Conservation (phyloP, 2,329 filamentous ascomycete species). For the Sporothrix schenckii region DNA sequence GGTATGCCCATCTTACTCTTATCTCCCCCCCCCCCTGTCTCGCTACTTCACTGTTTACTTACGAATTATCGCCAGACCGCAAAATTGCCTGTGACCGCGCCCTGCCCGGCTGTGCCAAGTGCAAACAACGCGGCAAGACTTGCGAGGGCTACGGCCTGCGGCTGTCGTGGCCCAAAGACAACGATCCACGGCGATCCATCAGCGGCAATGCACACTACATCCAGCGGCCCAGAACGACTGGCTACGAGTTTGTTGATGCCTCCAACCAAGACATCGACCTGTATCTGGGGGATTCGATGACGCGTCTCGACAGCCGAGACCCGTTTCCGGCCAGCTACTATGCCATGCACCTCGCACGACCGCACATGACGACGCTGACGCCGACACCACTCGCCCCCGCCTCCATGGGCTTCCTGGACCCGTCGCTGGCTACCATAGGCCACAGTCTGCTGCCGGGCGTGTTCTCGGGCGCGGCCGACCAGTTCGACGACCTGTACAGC, state of each 20-base stretch:
- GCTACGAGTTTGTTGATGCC: slow-evolving; percentile 31
- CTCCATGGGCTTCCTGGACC: neutral
- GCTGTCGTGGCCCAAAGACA: slow-evolving; percentile 34
- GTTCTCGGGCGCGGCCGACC: slow-evolving; percentile 31
- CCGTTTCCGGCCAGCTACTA: neutral
- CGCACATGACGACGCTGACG: neutral
- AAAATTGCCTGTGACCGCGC: slow-evolving; percentile 35
- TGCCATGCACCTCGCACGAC: neutral
- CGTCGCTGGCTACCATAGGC: neutral
- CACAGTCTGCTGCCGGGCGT: slow-evolving; percentile 31
- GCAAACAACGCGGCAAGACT: slow-evolving; percentile 25
- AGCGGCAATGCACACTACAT: slow-evolving; percentile 19
- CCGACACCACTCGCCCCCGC: neutral
- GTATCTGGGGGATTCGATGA: neutral
- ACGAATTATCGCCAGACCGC: slow-evolving; percentile 25
- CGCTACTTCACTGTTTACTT: neutral
- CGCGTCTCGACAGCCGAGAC: neutral
- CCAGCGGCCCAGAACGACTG: neutral
- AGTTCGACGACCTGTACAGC: slow-evolving; percentile 35
- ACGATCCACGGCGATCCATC: slow-evolving; percentile 18
- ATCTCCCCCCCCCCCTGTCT: neutral
- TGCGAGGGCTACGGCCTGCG: slow-evolving; percentile 34
- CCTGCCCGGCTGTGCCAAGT: slow-evolving; percentile 32
- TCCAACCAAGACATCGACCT: slow-evolving; percentile 26
- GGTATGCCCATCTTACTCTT: neutral